A percentile compares a stretch with the other conserved stretches of the same genome.
phyloP scores from a whole-genome alignment of 2,329 filamentous ascomycete species.

The Xylariales sp. region DNA sequence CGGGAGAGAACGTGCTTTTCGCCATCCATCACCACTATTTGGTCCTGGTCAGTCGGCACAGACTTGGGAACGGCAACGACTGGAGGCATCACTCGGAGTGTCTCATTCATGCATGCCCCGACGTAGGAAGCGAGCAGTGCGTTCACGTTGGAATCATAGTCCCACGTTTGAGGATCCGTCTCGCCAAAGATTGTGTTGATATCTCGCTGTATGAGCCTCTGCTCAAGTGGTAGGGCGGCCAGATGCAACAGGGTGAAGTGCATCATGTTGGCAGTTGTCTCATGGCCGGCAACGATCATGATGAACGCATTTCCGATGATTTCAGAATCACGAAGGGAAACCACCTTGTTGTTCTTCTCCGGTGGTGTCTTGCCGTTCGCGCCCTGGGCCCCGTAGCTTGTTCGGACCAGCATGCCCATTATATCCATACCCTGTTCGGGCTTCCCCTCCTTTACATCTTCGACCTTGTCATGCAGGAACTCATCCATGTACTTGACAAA shows the following conservation, averaged over 20 bases:
- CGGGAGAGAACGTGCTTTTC: conserved; percentile 36
- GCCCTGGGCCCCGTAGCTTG: conserved; percentile 29
- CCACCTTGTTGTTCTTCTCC: conserved; percentile 20
- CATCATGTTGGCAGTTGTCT: conserved; percentile 72
- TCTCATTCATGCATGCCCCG: conserved; percentile 75
- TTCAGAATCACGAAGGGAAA: conserved; percentile 53
- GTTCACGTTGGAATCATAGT: conserved; percentile 64
- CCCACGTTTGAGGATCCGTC: conserved; percentile 58
- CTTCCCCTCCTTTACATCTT: conserved; percentile 30
- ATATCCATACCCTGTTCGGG: conserved; percentile 46
- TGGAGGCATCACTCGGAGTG: conserved; percentile 67
- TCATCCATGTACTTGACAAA: conserved; percentile 68
- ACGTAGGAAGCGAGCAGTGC: conserved; percentile 64
- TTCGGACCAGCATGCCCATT: conserved; percentile 45
- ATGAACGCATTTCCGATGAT: conserved; percentile 70
- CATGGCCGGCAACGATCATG: conserved; percentile 70
- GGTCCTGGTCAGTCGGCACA: conserved; percentile 41
- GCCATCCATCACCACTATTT: conserved; percentile 58
- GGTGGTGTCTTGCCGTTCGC: conserved; percentile 9
- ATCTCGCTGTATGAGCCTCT: conserved; percentile 64
- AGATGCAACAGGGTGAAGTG: conserved; percentile 68
- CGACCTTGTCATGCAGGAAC: conserved; percentile 58
- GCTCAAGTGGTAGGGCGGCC: conserved; percentile 59
- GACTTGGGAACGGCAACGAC: conserved; percentile 70
- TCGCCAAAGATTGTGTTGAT: conserved; percentile 61